Evolutionary conservation across 306 rosid genomes (phyloP), one percentile per base, ranked within the genome.

Genomic region (Quercus engelmannii): DNA sequence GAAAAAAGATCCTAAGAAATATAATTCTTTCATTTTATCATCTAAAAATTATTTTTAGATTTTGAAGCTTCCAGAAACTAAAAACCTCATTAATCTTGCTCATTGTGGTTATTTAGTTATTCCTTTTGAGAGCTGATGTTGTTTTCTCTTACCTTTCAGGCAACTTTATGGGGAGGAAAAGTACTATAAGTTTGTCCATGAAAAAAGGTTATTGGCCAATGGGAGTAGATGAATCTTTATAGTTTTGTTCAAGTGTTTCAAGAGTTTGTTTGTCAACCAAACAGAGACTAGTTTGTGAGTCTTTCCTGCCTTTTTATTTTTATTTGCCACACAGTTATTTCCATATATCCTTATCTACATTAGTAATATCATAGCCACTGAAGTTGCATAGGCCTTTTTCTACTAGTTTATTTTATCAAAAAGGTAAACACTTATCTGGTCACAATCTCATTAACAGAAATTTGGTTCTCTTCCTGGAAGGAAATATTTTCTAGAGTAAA

Each of bases 81-180:
- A 67, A 21, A 67, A 33, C 71, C 19, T 67, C 5, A 35, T 18
- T 64, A 31, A 67, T 19, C 52, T 35, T 33, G 71, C 38, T 13
- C 51, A 19, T 67, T 67, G 72, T 23, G 38, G 19, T 19, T 8
- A 4, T 67, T 67, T 35, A 9, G 35, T 35, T 1, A 17, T 67
- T 35, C 11, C 35, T 19, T 30, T 52, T 49, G 12, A 11, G 28
- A 55, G 63, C 69, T 57, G 68, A 79, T 35, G 28, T 31, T 73
- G 13, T 55, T 4, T 72, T 19, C 68, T 72, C 55, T 78, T 63
- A 30, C 76, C 35, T 73, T 87, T 84, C 88, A 92, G 97, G 89
- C 71, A 81, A 76, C 79, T 89, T 62, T 90, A 90, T 35, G 92
- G 88, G 25, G 89, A 57, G 88, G 88, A 83, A 61, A 88, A 87